Base-by-base conservation (phyloP, 139 green algal species). In the Deuterostichococcus epilithicus region DNA sequence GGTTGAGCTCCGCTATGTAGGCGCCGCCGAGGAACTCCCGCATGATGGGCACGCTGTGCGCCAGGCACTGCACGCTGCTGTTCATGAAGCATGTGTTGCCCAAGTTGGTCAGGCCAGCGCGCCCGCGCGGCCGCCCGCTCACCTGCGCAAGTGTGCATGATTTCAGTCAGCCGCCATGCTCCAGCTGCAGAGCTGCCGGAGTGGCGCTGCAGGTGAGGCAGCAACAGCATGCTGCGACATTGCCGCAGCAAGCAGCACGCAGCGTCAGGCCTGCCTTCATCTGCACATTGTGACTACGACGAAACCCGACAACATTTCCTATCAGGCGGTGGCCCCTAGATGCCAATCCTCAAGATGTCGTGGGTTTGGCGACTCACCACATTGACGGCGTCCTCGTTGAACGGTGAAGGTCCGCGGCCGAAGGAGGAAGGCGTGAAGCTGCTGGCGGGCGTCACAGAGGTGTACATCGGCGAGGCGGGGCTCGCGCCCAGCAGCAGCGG, bases 1-100 rank as follows among this genome's bases (percentile, higher is more conserved):
- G 77, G 87, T 97, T 97, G 63, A 98, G 78, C 81, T 99, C 91
- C 1, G 70, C 44, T 72, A 80, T 76, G 77, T 94, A 95, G 8
- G 82, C 75, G 5, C 79, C 86, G 15, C 76, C 76, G n/a, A 95
- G 81, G 81, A 98, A 98, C 36, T 82, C 86, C 6, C 83, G 70
- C 85, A 95, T 88, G 6, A 98, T 83, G 25, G 88, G 88, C 73
- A 89, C 81, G 20, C 83, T 92, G 81, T 98, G 94, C 22, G 82
- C 76, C 38, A 99, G 87, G 90, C 95, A 98, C 89, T 99, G 95
- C 81, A 98, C 79, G 68, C 81, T 88, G 67, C 74, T 90, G 91
- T 98, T 98, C 92, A 97, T 96, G 88, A 97, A 98, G 86, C 94
- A 98, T 0, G 94, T 98, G 86, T 98, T 98, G 70, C 93, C 94